Base-by-base conservation (phyloP, 108 stramenopile genomes). In the Mediolabrus comicus region DNA sequence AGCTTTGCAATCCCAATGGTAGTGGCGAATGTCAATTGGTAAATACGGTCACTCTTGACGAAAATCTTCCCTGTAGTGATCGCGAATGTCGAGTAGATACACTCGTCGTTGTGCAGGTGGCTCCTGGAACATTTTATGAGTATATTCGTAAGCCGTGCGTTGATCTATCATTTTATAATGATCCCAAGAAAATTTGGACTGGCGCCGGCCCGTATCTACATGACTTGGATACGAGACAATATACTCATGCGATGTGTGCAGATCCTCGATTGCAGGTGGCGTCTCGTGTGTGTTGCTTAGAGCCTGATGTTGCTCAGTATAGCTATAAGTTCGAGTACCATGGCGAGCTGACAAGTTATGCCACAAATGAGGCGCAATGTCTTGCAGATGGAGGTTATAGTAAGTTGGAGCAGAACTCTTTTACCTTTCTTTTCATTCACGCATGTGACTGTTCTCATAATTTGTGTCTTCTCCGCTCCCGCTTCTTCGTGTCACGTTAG, bases 61-160 rank as follows among this genome's bases (percentile, higher is more conserved):
- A 0, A 35, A 52, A 77, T 24, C 53, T 81, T 14, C 13, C 34
- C 17, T 81, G 80, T 61, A 13, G 4, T 41, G 79, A 74, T 11
- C 28, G 22, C 7, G 79, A 80, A 63, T 80, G 79, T 56, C 22
- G 46, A 17, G n/a, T 80, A 13, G 79, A 75, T 13, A 80, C 73
- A 12, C 22, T 75, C 11, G 5, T 17, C 4, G 52, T 68, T 2
- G 58, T 80, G 2, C 59, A 69, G 56, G 74, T 80, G 2, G 67
- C 65, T 22, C 67, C 66, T 8, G 32, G 49, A 8, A 58, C 73
- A n/a, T 71, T 75, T 46, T 83, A 76, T 67, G 75, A 83, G 46
- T 80, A 68, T 56, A 36, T 69, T 27, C 55, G 62, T 3, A 54
- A 13, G 16, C 54, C 79, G 10, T 83, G 83, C 29, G 76, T 72